These are phyloP conservation scores for Penicillium subrubescens DNA, from an alignment of 495 filamentous ascomycete genomes.

Conservation along the genomic window DNA sequence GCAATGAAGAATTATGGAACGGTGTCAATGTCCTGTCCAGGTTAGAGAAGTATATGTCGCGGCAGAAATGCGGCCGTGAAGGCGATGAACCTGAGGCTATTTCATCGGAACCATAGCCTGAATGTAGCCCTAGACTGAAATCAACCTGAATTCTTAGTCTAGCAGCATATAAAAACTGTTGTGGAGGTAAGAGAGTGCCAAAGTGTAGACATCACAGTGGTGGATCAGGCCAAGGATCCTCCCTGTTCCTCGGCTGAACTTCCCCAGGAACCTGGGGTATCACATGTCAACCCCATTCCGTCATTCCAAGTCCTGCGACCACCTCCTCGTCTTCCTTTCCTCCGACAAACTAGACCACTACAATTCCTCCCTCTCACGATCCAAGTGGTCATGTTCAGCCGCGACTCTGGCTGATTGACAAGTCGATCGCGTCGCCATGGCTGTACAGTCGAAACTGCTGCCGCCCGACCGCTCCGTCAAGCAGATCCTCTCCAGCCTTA, in stretches of 20 bases:
- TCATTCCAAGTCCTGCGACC: conserved; percentile 16
- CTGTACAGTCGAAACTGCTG: conserved; percentile 77
- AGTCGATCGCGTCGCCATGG: conserved; percentile 55
- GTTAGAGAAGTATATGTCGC: conserved; percentile 18
- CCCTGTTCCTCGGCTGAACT: conserved; percentile 26
- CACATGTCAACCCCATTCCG: conserved; percentile 32
- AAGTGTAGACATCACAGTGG: background rate
- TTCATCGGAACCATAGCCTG: background rate
- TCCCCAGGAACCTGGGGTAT: conserved; percentile 34
- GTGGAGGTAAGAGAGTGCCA: background rate
- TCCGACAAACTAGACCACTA: conserved; percentile 1
- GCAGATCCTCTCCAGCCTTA: conserved; percentile 70
- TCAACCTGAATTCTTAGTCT: background rate
- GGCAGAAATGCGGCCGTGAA: background rate
- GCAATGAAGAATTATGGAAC: conserved; percentile 30
- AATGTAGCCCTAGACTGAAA: background rate
- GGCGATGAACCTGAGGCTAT: background rate
- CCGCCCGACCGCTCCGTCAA: conserved; percentile 72
- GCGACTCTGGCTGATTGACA: conserved; percentile 34
- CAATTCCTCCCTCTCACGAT: background rate
- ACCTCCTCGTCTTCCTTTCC: conserved; percentile 6
- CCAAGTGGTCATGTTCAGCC: conserved; percentile 33
- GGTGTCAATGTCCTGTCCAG: conserved; percentile 14
- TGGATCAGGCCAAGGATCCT: background rate
- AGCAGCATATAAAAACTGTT: background rate